Evolutionary conservation across 1,284 basidiomycete genomes (phyloP).

Genomic region (Pseudozyma thailandica): DNA sequence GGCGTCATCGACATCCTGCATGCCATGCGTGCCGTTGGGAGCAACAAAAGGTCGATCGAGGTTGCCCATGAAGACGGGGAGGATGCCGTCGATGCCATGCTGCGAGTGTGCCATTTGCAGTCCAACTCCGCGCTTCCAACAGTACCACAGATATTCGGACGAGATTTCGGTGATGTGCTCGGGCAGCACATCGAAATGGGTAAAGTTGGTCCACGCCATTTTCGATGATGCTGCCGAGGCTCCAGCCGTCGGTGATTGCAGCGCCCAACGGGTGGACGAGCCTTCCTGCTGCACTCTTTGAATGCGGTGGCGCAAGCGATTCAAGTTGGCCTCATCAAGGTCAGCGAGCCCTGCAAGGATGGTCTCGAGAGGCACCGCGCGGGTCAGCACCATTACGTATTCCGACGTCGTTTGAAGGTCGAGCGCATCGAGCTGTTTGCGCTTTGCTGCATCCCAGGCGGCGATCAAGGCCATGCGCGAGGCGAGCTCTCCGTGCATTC

Average conservation of each 20-base stretch:
- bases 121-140: constrained; percentile 33
- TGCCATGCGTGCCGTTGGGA: background rate
- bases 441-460: constrained; percentile 24
- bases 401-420: background rate
- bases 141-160: constrained; percentile 27
- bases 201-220: constrained; percentile 20
- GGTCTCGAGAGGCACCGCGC: constrained; percentile 1
- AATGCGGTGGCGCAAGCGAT: background rate
- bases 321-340: background rate
- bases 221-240: no score
- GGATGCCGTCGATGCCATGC: constrained; percentile 28
- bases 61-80: constrained; percentile 25
- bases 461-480: constrained; percentile 9
- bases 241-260: no score
- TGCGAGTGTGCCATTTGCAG: constrained; percentile 14
- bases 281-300: background rate
- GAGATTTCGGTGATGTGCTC: constrained; percentile 4
- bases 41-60: constrained; percentile 4
- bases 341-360: background rate
- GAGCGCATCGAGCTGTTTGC: no score
- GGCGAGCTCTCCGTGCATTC: constrained; percentile 11
- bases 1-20: no score
- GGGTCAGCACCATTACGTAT: background rate
- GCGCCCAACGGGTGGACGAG: no score
- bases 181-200: constrained; percentile 27